These are phyloP conservation scores for Diaporthe humulicola DNA, from an alignment of 2,329 filamentous ascomycete species.

Conservation along the genomic window DNA sequence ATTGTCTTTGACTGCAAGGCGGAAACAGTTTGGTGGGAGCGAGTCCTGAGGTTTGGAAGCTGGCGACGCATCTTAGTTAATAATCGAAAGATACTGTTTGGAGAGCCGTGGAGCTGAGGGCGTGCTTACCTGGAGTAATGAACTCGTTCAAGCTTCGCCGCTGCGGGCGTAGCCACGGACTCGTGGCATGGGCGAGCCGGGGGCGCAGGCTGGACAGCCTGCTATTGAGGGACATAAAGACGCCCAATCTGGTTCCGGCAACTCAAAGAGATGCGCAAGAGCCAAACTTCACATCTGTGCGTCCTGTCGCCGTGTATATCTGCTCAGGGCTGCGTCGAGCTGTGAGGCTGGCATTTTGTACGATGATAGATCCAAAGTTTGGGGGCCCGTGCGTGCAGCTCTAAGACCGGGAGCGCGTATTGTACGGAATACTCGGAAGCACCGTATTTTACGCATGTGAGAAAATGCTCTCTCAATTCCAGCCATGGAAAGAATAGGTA, in stretches of 20 bases:
- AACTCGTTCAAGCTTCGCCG: slow-evolving; percentile 39
- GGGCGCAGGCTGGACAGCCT: slow-evolving; percentile 41
- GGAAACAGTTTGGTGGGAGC: slow-evolving; percentile 47
- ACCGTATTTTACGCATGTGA: slow-evolving; percentile 17
- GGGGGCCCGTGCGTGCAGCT: slow-evolving; percentile 1
- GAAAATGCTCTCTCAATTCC: too few relatives aligned
- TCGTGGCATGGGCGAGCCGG: slow-evolving; percentile 34
- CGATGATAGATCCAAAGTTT: background rate
- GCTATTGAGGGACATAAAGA: slow-evolving; percentile 42
- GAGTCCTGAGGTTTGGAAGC: background rate
- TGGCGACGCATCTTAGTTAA: background rate
- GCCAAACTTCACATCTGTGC: slow-evolving; percentile 37
- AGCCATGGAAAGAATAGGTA: background rate
- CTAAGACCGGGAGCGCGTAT: background rate
- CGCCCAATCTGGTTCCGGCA: slow-evolving; percentile 4
- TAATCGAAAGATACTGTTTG: too few relatives aligned
- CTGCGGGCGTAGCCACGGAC: slow-evolving; percentile 24
- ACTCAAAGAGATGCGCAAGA: slow-evolving; percentile 33
- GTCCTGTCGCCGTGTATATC: background rate
- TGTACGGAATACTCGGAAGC: background rate
- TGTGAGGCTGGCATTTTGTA: background rate
- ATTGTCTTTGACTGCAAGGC: slow-evolving; percentile 81
- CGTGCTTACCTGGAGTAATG: slow-evolving; percentile 33
- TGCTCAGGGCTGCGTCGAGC: background rate
- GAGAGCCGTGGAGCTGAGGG: too few relatives aligned